Base-by-base conservation (phyloP, 805 yeast genomes). In the Candida pini region DNA sequence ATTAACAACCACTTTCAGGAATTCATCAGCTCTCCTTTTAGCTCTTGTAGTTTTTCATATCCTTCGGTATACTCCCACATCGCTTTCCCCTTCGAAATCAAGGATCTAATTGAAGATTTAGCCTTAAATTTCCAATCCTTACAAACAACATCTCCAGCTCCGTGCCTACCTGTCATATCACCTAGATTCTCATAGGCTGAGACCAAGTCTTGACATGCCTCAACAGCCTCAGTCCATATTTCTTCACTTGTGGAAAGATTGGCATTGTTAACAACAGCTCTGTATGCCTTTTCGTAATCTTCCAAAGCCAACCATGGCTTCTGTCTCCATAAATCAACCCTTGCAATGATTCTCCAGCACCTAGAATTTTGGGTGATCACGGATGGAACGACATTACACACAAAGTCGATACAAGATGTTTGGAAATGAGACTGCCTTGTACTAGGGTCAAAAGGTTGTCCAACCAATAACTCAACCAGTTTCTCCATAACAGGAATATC, bases 81-180 rank as follows among this genome's bases (percentile, higher is more conserved):
- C 17, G 67, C 63, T 48, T 74, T 81, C 7, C 96, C 96, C 52
- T 79, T 82, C 13, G 90, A 78, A 74, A 84, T 70, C 44, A 88
- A 64, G 1, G 85, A 72, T 50, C 94, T 71, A 15, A 88, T 70
- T 1, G 84, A 66, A 12, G 83, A 70, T 42, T 79, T 71, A 2
- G 95, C 79, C 55, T 87, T 87, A 61, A 81, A 84, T 52, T 76
- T 82, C 97, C 97, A 89, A 53, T 88, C 95, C 51, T 80, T 77
- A 56, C 96, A 88, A 8, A 89, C 94, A n/a, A 81, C 45, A 54
- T 83, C 86, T 15, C 81, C 94, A 2, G 86, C 88, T 17, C 81
- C 82, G 50, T 79, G 72, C 48, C 76, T 80, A 6, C 94, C 94
- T 9, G 84, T 82, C 46, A 76, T 58, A 38, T 82, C 92, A n/a